Evolutionary conservation across 1,284 basidiomycete species (phyloP), one percentile per base, ranked within the genome.

Genomic region (Malassezia pachydermatis): DNA sequence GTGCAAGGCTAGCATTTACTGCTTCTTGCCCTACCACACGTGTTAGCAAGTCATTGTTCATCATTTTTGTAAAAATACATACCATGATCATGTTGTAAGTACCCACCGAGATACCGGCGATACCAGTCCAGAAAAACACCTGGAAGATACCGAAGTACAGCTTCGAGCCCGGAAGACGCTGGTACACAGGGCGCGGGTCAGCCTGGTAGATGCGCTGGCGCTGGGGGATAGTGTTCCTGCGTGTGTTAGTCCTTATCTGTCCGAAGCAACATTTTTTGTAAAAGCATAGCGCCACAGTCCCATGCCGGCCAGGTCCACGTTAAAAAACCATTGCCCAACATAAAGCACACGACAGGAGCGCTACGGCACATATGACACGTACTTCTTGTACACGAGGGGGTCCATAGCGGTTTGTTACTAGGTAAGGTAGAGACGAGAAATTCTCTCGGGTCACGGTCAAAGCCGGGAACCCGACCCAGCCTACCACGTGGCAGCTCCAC

Each of bases 111-210:
- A 59, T 59, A 30, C 65, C 65, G 57, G 57, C 58, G 39, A 67
- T 58, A 33, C 65, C 65, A 36, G 63, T 52, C 51, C 58, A 58
- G 57, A 67, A 67, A 41, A 67, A 47, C 51, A 56, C 54, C 52
- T 65, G 59, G 54, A 60, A 67, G 52, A 61, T 44, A 53, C 63
- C 62, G 54, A 60, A 59, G 62, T 64, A 64, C 32, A 65, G 59
- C 29, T 54, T 51, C 16, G 63, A 63, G 43, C 63, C 55, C 25
- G 63, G 65, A 16, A 60, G 52, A 27, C 65, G 58, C 57, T 64
- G 59, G 61, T 57, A 67, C 51, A 63, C 61, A 29, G 61, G 63
- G 7, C 63, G 57, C 3, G 55, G 23, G 60, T 65, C 63, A 37
- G 61, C 58, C 59, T 67, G 65, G 41, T 58, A 60, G 22, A 58